phyloP scores from a whole-genome alignment of 2,329 filamentous ascomycete species.

The Bipolaris victoriae region DNA sequence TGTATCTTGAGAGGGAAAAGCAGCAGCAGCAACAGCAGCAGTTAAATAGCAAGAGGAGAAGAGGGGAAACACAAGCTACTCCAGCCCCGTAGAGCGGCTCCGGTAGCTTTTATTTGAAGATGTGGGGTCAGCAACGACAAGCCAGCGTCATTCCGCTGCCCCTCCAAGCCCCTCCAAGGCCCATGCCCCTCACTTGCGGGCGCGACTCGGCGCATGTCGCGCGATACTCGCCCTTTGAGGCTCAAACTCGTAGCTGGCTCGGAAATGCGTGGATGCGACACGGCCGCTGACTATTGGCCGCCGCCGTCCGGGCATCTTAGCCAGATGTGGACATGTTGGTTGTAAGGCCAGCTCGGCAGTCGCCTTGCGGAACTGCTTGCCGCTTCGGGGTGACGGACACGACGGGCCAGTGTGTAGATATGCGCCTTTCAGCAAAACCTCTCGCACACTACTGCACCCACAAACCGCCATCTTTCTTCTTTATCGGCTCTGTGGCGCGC shows the following conservation, averaged over 20 bases:
- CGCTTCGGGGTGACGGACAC: slow-evolving; percentile 22
- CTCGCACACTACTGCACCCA: background rate
- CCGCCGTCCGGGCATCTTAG: slow-evolving; percentile 24
- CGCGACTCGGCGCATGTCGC: slow-evolving; percentile 29
- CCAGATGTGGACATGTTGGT: slow-evolving; percentile 22
- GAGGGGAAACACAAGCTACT: slow-evolving; percentile 20
- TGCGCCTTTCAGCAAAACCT: slow-evolving; percentile 13
- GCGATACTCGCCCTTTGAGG: slow-evolving; percentile 33
- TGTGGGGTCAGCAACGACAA: slow-evolving; percentile 28
- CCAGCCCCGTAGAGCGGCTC: slow-evolving; percentile 27
- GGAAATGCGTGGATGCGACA: slow-evolving; percentile 15
- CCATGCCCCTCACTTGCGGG: slow-evolving; percentile 37
- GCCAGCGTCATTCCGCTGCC: slow-evolving; percentile 28
- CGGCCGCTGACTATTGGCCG: slow-evolving; percentile 20
- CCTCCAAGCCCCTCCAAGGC: slow-evolving; percentile 33
- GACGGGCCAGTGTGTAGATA: slow-evolving; percentile 8
- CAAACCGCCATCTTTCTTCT: background rate
- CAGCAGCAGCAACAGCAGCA: slow-evolving; percentile 5
- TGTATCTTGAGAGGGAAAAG: slow-evolving; percentile 20
- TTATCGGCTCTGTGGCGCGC: background rate
- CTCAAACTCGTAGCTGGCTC: slow-evolving; percentile 34
- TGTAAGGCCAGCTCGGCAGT: slow-evolving; percentile 5
- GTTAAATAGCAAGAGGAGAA: slow-evolving; percentile 13
- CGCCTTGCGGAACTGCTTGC: slow-evolving; percentile 27
- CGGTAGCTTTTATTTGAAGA: slow-evolving; percentile 29